phyloP scores from a whole-genome alignment of 371 early-diverging fungal genomes.

The Mortierella sp. region DNA sequence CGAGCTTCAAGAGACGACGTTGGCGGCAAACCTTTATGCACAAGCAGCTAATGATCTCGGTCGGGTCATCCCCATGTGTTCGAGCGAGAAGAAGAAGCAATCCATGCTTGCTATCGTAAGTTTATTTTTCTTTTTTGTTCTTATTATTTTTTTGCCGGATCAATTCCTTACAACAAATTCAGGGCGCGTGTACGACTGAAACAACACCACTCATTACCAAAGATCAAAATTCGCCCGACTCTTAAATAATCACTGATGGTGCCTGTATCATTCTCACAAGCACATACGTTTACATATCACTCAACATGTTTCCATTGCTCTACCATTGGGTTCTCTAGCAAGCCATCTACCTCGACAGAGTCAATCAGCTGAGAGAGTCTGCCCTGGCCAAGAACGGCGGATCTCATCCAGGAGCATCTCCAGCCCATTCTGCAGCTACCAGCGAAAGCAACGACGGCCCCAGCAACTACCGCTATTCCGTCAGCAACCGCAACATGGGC shows the following conservation, averaged over 20 bases:
- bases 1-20: conserved; percentile 45
- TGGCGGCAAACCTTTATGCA: conserved; percentile 55
- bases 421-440: conserved; percentile 15
- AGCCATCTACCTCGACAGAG: conserved; percentile 57
- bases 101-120: conserved; percentile 59
- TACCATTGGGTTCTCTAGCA: conserved; percentile 19
- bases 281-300: background rate
- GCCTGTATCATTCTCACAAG: background rate
- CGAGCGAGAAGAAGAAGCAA: conserved; percentile 57
- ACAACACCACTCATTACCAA: conserved; percentile 4
- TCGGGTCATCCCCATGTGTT: conserved; percentile 57
- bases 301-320: background rate
- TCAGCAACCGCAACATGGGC: background rate
- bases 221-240: background rate
- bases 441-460: conserved; percentile 20
- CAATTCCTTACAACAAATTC: background rate
- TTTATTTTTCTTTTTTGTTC: background rate
- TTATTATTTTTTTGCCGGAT: background rate
- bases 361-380: conserved; percentile 38
- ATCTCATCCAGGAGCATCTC: background rate
- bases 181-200: conserved; percentile 7
- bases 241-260: conserved; percentile 1
- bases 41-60: conserved; percentile 58
- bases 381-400: background rate
- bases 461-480: conserved; percentile 26